Evolutionary conservation across 2,329 filamentous ascomycete species (phyloP).

Genomic region (Xylaria digitata): DNA sequence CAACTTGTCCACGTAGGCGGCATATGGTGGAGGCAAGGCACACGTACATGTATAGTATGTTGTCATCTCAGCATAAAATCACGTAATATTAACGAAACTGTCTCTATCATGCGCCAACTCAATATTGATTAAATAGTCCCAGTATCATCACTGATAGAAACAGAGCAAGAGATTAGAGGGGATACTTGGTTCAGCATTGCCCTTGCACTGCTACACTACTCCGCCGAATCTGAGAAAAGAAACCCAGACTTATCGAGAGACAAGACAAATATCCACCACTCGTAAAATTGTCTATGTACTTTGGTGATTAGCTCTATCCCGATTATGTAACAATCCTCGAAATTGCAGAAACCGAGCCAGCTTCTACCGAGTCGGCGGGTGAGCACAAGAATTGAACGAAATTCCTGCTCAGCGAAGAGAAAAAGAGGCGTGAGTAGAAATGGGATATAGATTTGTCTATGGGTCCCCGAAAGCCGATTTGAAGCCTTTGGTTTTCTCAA

Average conservation of each 20-base stretch:
- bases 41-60: neutral
- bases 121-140: neutral
- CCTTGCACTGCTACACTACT: slow-evolving; percentile 44
- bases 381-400: slow-evolving; percentile 34
- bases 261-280: slow-evolving; percentile 50
- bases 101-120: neutral
- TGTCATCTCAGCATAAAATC: neutral
- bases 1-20: neutral
- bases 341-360: slow-evolving; percentile 40
- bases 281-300: neutral
- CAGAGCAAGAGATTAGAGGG: neutral
- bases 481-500: neutral
- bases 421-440: slow-evolving; percentile 19
- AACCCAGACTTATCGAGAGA: slow-evolving; percentile 38
- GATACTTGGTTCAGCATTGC: slow-evolving; percentile 35
- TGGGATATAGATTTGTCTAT: slow-evolving; percentile 44
- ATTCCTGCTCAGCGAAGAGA: slow-evolving; percentile 38
- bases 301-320: neutral
- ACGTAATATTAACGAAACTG: neutral
- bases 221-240: slow-evolving; percentile 8
- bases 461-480: slow-evolving; percentile 22
- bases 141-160: neutral
- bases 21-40: neutral
- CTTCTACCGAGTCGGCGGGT: slow-evolving; percentile 18
- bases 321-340: slow-evolving; percentile 4